Evolutionary conservation across 768 basidiomycete species (phyloP).

Genomic region (Chalciporus chontae): DNA sequence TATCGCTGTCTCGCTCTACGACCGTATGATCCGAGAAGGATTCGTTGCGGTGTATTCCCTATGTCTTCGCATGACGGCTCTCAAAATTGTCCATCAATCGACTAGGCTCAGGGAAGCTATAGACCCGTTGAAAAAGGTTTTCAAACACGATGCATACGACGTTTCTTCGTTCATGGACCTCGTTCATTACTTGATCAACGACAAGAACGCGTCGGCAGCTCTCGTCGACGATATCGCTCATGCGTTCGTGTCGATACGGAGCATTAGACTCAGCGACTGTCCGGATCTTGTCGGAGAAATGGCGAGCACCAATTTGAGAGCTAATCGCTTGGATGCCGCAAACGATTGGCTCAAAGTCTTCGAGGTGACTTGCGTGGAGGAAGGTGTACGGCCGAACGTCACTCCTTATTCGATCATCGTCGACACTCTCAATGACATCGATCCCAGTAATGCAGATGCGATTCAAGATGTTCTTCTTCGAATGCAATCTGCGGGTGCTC

Average conservation of each 20-base stretch:
- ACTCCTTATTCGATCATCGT: constrained; percentile 41
- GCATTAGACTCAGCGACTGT: constrained; percentile 24
- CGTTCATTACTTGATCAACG: constrained; percentile 16
- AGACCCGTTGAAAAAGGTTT: constrained; percentile 9
- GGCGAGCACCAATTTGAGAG: constrained; percentile 34
- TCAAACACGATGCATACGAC: constrained; percentile 17
- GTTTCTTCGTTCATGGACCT: constrained; percentile 26
- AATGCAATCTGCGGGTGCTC: constrained; percentile 37
- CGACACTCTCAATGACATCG: constrained; percentile 32
- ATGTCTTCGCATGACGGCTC: constrained; percentile 39
- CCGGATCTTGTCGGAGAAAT: constrained; percentile 36
- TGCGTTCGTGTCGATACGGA: constrained; percentile 17
- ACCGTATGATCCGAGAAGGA: constrained; percentile 39
- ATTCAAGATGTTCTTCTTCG: constrained; percentile 36
- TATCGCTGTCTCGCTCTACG: constrained; percentile 39
- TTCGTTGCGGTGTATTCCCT: constrained; percentile 36
- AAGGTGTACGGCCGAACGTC: constrained; percentile 10
- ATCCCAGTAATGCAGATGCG: constrained; percentile 27
- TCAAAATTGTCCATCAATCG: constrained; percentile 21
- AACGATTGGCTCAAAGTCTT: constrained; percentile 27
- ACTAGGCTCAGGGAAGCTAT: not conserved
- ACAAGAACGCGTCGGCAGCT: constrained; percentile 10
- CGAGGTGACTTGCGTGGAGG: constrained; percentile 20
- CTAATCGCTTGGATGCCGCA: constrained; percentile 30
- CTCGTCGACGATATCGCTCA: constrained; percentile 22